These are phyloP conservation scores for Chaetomium tenue DNA, from an alignment of 495 filamentous ascomycete genomes.

Conservation along the genomic window DNA sequence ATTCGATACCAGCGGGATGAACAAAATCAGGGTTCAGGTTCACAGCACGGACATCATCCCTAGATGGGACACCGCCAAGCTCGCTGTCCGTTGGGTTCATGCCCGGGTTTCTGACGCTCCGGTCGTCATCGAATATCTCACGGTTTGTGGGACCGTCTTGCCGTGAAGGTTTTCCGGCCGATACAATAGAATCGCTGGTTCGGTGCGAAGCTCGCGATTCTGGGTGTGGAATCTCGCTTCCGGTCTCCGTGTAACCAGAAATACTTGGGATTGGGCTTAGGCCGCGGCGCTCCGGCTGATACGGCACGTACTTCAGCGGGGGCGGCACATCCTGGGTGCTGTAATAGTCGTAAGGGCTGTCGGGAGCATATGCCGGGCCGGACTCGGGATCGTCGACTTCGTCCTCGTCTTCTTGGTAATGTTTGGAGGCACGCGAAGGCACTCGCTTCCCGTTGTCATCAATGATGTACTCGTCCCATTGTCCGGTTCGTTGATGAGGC, in stretches of 20 bases:
- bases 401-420: constrained; percentile 29
- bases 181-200: constrained; percentile 45
- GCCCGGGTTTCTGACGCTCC: constrained; percentile 43
- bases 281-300: constrained; percentile 58
- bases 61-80: constrained; percentile 59
- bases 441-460: constrained; percentile 48
- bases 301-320: constrained; percentile 56
- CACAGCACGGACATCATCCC: constrained; percentile 64
- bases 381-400: constrained; percentile 45
- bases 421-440: constrained; percentile 25
- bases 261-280: constrained; percentile 88
- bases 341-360: constrained; percentile 50
- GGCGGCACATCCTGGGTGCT: constrained; percentile 55
- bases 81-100: constrained; percentile 69
- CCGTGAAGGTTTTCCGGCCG: constrained; percentile 38
- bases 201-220: constrained; percentile 51
- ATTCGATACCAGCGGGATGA: constrained; percentile 73
- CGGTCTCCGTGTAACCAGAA: constrained; percentile 64
- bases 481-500: constrained; percentile 39
- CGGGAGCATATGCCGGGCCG: constrained; percentile 40
- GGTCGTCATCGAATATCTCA: constrained; percentile 43
- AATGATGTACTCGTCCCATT: constrained; percentile 45
- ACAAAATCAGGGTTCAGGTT: constrained; percentile 74
- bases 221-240: constrained; percentile 49
- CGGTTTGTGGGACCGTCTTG: constrained; percentile 39